phyloP scores from a whole-genome alignment of 1,139 yeast species.

The Yamadazyma triangularis region DNA sequence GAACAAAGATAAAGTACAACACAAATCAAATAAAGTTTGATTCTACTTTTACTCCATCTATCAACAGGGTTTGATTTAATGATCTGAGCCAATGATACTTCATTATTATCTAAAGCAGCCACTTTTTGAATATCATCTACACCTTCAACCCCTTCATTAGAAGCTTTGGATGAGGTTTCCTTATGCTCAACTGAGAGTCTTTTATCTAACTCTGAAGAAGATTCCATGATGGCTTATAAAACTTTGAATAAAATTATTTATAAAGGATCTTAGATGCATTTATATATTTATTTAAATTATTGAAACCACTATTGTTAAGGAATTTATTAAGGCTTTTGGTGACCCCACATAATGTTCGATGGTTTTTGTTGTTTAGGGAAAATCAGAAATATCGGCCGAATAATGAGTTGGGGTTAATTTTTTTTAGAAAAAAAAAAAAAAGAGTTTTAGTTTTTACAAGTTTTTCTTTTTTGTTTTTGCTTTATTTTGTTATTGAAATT shows the following conservation, averaged over 20 bases:
- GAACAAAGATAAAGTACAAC: constrained; percentile 13
- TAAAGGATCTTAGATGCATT: too few species aligned
- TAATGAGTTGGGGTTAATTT: too few species aligned
- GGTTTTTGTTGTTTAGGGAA: too few species aligned
- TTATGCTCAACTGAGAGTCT: neutral
- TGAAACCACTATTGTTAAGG: too few species aligned
- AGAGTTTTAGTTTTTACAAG: too few species aligned
- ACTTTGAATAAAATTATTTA: too few species aligned
- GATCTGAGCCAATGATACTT: neutral
- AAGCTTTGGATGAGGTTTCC: neutral
- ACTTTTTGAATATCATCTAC: neutral
- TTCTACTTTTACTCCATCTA: constrained; percentile 2
- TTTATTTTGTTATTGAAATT: too few species aligned
- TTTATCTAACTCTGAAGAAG: neutral
- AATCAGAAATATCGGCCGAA: too few species aligned
- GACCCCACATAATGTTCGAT: too few species aligned
- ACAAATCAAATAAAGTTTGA: constrained; percentile 9
- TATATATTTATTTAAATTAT: too few species aligned
- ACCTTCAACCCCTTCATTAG: neutral
- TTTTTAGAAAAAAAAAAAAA: too few species aligned
- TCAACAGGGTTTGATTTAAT: constrained; percentile 3
- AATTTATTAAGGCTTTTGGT: neutral
- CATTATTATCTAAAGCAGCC: neutral
- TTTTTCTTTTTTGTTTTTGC: too few species aligned
- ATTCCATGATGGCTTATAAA: neutral